phyloP scores from a whole-genome alignment of 352 stramenopile genomes.

The Blastocystis sp. region DNA sequence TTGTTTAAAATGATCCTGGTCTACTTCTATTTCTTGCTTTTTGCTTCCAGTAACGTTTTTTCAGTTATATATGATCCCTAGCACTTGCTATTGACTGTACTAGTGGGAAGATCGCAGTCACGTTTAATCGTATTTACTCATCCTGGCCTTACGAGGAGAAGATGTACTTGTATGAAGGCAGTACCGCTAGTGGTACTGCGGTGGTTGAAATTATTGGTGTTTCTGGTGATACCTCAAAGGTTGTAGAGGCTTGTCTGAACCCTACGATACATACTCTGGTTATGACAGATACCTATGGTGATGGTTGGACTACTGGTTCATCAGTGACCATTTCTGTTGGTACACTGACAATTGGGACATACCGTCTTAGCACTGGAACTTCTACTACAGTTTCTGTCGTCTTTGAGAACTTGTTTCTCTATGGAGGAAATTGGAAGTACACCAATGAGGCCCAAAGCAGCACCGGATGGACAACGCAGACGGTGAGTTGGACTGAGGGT shows the following conservation, averaged over 20 bases:
- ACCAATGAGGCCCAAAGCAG: not conserved
- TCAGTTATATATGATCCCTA: no score
- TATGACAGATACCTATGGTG: not conserved
- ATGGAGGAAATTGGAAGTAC: not conserved
- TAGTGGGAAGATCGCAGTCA: not conserved
- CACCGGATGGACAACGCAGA: not conserved
- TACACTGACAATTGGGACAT: not conserved
- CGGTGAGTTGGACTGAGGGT: not conserved
- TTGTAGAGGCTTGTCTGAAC: not conserved
- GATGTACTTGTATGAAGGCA: not conserved
- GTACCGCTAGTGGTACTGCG: not conserved
- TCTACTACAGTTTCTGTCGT: not conserved
- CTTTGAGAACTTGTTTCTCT: not conserved
- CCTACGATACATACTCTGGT: not conserved
- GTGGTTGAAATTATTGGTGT: not conserved
- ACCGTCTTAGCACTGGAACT: not conserved
- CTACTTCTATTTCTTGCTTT: no score
- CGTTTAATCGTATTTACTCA: not conserved
- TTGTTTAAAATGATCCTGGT: no score
- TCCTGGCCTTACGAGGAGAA: conserved; percentile 3
- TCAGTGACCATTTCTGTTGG: not conserved
- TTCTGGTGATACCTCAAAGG: not conserved
- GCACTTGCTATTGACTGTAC: not conserved
- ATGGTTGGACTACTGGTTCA: not conserved
- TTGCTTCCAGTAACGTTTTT: no score